These are phyloP conservation scores for Xanthoceras sorbifolium DNA, from an alignment of 345 rosid genomes.

Conservation along the genomic window DNA sequence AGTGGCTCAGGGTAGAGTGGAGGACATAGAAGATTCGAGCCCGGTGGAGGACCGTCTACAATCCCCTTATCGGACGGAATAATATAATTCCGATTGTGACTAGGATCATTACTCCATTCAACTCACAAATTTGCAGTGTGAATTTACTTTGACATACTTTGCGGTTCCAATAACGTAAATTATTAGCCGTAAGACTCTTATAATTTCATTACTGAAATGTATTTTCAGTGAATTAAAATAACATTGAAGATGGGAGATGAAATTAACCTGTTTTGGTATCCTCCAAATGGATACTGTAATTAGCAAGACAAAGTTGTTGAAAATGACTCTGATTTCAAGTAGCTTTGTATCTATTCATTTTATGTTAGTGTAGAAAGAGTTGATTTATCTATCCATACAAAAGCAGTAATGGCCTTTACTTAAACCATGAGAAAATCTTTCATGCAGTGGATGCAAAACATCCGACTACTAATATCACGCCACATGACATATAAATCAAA, in stretches of 20 bases:
- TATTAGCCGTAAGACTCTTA: too few species aligned
- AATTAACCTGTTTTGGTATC: too few species aligned
- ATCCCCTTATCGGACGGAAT: conserved; percentile 26
- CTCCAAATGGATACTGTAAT: too few species aligned
- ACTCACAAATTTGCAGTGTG: neutral
- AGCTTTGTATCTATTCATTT: neutral
- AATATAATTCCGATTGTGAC: conserved; percentile 34
- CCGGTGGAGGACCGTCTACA: conserved; percentile 40
- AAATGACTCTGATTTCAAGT: neutral
- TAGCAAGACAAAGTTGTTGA: neutral
- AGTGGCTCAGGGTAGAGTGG: neutral
- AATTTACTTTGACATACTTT: neutral
- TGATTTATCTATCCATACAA: conserved; percentile 17
- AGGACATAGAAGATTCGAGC: conserved; percentile 18
- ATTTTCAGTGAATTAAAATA: too few species aligned
- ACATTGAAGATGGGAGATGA: too few species aligned
- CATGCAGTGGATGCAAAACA: too few species aligned
- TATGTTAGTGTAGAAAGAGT: neutral
- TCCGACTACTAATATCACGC: too few species aligned
- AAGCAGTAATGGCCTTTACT: conserved; percentile 20
- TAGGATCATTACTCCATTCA: conserved; percentile 29
- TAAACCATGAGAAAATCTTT: too few species aligned
- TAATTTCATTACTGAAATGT: neutral
- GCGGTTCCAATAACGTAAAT: too few species aligned
- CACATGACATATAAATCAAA: too few species aligned